These are phyloP conservation scores for Neurospora sp. DNA, from an alignment of 495 filamentous ascomycete species.

Conservation along the genomic window DNA sequence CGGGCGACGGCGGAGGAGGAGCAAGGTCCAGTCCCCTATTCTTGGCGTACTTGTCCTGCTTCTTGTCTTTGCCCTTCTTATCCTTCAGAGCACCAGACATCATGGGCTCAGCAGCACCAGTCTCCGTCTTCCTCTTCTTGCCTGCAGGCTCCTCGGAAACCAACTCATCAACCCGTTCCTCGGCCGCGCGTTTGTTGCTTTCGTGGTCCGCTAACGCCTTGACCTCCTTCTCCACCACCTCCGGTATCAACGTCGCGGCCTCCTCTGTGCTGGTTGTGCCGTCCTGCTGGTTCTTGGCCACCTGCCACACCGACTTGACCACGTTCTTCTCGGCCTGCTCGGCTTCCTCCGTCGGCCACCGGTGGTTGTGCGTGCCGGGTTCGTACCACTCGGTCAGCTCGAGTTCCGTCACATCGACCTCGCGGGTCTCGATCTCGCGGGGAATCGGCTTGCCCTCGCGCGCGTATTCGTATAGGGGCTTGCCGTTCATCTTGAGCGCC, in stretches of 20 bases:
- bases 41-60: conserved; percentile 16
- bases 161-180: conserved; percentile 32
- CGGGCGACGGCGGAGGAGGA: conserved; percentile 20
- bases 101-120: conserved; percentile 20
- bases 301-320: conserved; percentile 56
- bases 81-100: conserved; percentile 45
- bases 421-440: conserved; percentile 67
- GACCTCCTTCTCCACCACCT: conserved; percentile 36
- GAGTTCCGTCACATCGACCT: conserved; percentile 63
- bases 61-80: conserved; percentile 1
- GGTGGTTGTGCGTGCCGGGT: conserved; percentile 62
- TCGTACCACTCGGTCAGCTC: conserved; percentile 84
- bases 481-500: conserved; percentile 84
- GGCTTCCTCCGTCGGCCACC: conserved; percentile 68
- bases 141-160: conserved; percentile 19
- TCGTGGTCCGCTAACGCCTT: conserved; percentile 34
- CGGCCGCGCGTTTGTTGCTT: conserved; percentile 37
- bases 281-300: conserved; percentile 31
- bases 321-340: conserved; percentile 58
- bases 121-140: conserved; percentile 26
- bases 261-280: conserved; percentile 17
- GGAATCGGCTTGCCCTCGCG: conserved; percentile 77
- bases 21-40: conserved; percentile 26
- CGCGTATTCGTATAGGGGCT: conserved; percentile 91
- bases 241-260: conserved; percentile 28